Evolutionary conservation across 2,329 filamentous ascomycete genomes (phyloP).

Genomic region (Cladophialophora psammophila): DNA sequence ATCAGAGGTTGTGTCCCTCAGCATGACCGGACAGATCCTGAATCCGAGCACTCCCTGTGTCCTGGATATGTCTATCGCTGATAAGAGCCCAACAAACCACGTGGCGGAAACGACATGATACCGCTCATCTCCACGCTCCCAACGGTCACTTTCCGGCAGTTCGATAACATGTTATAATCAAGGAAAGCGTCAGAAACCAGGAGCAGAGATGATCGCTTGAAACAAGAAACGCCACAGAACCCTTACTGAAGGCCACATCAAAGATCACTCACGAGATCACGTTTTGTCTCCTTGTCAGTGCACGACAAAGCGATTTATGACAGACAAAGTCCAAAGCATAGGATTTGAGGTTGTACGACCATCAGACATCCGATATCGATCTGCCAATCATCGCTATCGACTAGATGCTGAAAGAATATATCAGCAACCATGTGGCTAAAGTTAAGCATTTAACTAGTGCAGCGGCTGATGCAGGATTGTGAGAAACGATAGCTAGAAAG

Average conservation of each 20-base stretch:
- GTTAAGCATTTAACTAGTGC: neutral
- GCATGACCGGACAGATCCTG: neutral
- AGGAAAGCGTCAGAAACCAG: neutral
- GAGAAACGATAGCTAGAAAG: neutral
- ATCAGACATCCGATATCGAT: neutral
- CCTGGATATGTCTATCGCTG: slow-evolving; percentile 1
- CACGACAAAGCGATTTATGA: neutral
- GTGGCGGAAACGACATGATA: slow-evolving; percentile 3
- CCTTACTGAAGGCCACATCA: neutral
- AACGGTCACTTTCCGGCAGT: slow-evolving; percentile 8
- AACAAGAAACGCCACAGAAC: neutral
- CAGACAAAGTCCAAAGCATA: neutral
- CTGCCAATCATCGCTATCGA: slow-evolving; percentile 2
- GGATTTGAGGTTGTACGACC: slow-evolving; percentile 1
- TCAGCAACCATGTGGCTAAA: neutral
- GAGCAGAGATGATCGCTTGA: neutral
- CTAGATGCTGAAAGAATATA: neutral
- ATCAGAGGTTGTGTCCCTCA: slow-evolving; percentile 1
- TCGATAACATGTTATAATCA: neutral
- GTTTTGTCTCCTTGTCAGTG: neutral
- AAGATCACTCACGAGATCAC: neutral
- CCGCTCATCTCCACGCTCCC: slow-evolving; percentile 6
- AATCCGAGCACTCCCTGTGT: neutral
- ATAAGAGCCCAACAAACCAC: slow-evolving; percentile 2
- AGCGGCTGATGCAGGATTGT: neutral